A percentile compares a stretch with the other conserved stretches of the same genome.
Conservation (phyloP, 805 yeast species). For the Ogataea degrootiae region DNA sequence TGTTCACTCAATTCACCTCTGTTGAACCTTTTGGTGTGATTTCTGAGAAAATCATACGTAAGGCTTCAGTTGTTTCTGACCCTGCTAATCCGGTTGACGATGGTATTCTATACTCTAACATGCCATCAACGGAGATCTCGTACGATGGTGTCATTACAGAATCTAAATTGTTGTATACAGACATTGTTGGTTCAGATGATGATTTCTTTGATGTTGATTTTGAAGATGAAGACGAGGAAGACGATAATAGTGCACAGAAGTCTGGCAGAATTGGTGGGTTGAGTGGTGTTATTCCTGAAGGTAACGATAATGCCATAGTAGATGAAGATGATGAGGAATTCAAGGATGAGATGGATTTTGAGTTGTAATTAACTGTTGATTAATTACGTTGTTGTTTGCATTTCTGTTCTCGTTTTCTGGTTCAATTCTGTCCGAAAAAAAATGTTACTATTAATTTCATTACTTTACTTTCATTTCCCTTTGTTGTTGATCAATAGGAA, state of each 20-base stretch:
- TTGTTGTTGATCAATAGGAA: too few species aligned
- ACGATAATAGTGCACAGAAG: neutral
- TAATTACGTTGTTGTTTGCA: neutral
- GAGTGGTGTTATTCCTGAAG: neutral
- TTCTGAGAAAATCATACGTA: slow-evolving; percentile 35
- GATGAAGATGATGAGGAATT: slow-evolving; percentile 34
- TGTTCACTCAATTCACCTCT: slow-evolving; percentile 55
- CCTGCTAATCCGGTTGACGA: slow-evolving; percentile 36
- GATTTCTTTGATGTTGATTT: slow-evolving; percentile 96
- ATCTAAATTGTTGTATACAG: slow-evolving; percentile 66
- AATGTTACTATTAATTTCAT: neutral
- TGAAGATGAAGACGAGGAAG: slow-evolving; percentile 81
- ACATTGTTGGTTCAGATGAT: slow-evolving; percentile 87
- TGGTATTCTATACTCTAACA: slow-evolving; percentile 44
- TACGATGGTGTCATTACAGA: slow-evolving; percentile 89
- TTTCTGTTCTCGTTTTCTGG: neutral
- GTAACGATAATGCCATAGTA: slow-evolving; percentile 30
- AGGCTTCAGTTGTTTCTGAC: slow-evolving; percentile 14
- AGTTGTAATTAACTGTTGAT: slow-evolving; percentile 14
- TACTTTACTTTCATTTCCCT: neutral
- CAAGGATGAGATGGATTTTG: slow-evolving; percentile 36
- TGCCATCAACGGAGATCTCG: slow-evolving; percentile 83
- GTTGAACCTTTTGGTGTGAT: slow-evolving; percentile 54
- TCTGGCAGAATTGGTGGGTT: neutral
- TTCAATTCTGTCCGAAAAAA: neutral